Percentiles rank a stretch among this genome's conserved stretches.
These are phyloP conservation scores for Salisapilia sapeloensis DNA, from an alignment of 352 stramenopile genomes.

Conservation along the genomic window DNA sequence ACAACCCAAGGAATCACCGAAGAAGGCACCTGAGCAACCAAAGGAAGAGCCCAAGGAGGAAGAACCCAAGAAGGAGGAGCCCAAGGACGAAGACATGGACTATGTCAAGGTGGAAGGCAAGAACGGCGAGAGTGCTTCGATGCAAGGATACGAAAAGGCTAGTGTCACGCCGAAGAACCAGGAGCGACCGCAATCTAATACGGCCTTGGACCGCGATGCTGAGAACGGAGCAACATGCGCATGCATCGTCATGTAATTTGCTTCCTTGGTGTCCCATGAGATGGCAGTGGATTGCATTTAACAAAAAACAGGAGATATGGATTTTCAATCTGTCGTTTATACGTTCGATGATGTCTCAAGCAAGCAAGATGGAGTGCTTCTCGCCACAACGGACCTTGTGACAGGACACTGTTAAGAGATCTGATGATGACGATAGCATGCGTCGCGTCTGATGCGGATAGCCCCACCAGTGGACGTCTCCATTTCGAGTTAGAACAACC, in stretches of 20 bases:
- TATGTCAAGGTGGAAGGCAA: conserved; percentile 2
- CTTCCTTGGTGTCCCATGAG: neutral
- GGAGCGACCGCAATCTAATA: conserved; percentile 8
- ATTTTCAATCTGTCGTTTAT: conserved; percentile 2
- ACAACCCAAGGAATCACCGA: conserved; percentile 1
- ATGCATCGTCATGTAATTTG: conserved; percentile 48
- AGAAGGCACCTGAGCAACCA: conserved; percentile 1
- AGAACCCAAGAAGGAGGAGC: conserved; percentile 5
- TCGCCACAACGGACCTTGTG: conserved; percentile 7
- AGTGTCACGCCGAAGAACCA: conserved; percentile 19
- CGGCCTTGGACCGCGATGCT: conserved; percentile 28
- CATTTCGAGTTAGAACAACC: conserved; percentile 17
- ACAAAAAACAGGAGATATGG: neutral
- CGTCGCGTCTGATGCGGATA: conserved; percentile 1
- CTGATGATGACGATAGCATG: neutral
- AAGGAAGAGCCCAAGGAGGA: conserved; percentile 2
- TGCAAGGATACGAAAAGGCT: conserved; percentile 56
- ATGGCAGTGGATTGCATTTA: conserved; percentile 1
- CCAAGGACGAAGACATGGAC: conserved; percentile 3
- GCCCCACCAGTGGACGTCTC: conserved; percentile 39
- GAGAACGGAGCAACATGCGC: conserved; percentile 22
- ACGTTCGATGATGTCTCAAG: neutral
- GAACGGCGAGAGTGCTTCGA: conserved; percentile 14
- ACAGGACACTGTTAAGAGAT: neutral
- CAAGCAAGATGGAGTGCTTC: conserved; percentile 12